Evolutionary conservation across 2,329 filamentous ascomycete species (phyloP).

Genomic region (Aspergillus melleus): DNA sequence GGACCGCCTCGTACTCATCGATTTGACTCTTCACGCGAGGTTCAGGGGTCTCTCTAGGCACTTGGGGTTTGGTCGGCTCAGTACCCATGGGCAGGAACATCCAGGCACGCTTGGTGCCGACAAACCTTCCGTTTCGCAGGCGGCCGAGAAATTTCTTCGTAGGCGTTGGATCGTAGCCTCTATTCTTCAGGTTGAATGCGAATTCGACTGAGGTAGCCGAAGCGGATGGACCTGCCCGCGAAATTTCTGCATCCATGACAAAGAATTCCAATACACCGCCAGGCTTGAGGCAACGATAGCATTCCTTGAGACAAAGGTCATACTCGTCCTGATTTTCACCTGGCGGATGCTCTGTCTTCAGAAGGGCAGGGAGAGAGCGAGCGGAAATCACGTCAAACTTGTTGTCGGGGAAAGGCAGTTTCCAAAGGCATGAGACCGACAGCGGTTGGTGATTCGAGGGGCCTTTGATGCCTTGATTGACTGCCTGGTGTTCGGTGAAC

Average conservation of each 20-base stretch:
- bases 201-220: conserved; percentile 89
- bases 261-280: conserved; percentile 91
- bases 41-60: conserved; percentile 42
- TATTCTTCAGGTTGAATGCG: conserved; percentile 80
- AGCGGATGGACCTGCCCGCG: conserved; percentile 76
- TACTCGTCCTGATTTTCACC: conserved; percentile 79
- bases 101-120: conserved; percentile 81
- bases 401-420: conserved; percentile 78
- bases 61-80: conserved; percentile 47
- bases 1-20: conserved; percentile 59
- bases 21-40: conserved; percentile 37
- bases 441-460: conserved; percentile 86
- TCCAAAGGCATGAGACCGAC: conserved; percentile 72
- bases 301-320: conserved; percentile 80
- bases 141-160: conserved; percentile 79
- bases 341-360: conserved; percentile 66
- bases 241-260: conserved; percentile 84
- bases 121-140: conserved; percentile 73
- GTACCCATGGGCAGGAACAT: conserved; percentile 80
- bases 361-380: conserved; percentile 78
- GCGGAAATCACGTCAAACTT: conserved; percentile 93
- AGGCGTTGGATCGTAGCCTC: conserved; percentile 84
- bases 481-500: conserved; percentile 71
- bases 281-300: conserved; percentile 86
- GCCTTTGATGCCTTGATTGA: conserved; percentile 74